Base-by-base conservation (phyloP, 352 stramenopile species). In the Elongisporangium prolatum region DNA sequence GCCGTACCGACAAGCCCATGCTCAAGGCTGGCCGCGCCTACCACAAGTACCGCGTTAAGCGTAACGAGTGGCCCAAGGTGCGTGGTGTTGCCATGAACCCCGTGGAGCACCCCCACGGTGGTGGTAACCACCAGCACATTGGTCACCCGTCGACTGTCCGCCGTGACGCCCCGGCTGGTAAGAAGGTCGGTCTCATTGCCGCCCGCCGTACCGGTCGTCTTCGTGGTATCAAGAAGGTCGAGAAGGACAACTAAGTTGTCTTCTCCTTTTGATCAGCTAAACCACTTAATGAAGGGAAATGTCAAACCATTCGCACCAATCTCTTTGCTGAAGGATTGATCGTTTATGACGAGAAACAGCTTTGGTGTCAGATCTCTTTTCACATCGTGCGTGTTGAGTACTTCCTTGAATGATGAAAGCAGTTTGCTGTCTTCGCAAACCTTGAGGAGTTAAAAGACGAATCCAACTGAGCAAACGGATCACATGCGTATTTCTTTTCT, bases 51-150 rank as follows among this genome's bases (percentile, higher is more conserved):
- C 81, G 89, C 68, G 97, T 82, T 20, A 99, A 99, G 92, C 92
- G 97, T 73, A 99, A 99, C 89, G 97, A 98, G 83, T 99, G 97
- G 97, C 97, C 97, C 21, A 95, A 86, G 61, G 97, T 99, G 80
- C 89, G 97, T 97, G 97, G 97, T 98, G 97, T 99, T 67, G 97
- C 97, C 50, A 99, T 99, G 90, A 99, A 99, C 84, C 97, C 97
- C 56, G 97, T 99, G 64, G 97, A 99, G 90, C 97, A 99, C 83
- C 97, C 97, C 57, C 93, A 98, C 86, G 97, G 97, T 97, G 97
- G 97, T 97, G 97, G 97, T 98, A 99, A 99, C 95, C 97, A 99
- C 84, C 97, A 99, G 89, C 97, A 99, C 83, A 99, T 99, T 88
- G 97, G 97, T 96, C 97, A 98, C 81, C 96, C 97, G 54, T 99